These are phyloP conservation scores for Parafenestella ontariensis DNA, from an alignment of 2,329 filamentous ascomycete genomes.

Conservation along the genomic window DNA sequence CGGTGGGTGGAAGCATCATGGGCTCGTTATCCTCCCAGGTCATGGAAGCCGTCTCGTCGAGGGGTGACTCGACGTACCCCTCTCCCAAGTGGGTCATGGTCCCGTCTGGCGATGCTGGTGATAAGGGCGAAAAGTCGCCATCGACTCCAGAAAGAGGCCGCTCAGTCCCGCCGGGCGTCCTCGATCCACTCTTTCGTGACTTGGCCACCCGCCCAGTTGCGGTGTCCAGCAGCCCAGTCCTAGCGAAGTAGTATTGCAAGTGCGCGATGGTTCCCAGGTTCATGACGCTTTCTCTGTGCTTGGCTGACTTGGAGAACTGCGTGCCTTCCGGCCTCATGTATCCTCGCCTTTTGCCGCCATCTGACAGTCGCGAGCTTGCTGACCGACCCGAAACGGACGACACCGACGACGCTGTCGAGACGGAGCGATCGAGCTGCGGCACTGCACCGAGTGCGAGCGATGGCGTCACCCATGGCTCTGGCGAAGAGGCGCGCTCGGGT, in stretches of 20 bases:
- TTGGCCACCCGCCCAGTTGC: constrained; percentile 87
- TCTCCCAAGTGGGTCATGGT: constrained; percentile 41
- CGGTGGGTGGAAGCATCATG: constrained; percentile 92
- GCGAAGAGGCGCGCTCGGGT: constrained; percentile 58
- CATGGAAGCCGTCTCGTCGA: constrained; percentile 58
- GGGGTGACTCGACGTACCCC: constrained; percentile 60
- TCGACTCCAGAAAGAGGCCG: constrained; percentile 34
- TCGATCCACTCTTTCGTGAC: constrained; percentile 60
- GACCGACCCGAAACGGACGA: constrained; percentile 67
- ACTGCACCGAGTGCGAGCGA: constrained; percentile 68
- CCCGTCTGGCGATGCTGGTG: constrained; percentile 30
- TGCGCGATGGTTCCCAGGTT: constrained; percentile 96
- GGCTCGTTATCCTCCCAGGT: constrained; percentile 69
- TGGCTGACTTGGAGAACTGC: constrained; percentile 88
- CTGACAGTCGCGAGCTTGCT: constrained; percentile 63
- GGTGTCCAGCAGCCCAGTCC: constrained; percentile 90
- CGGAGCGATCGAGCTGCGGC: constrained; percentile 66
- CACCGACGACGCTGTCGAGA: constrained; percentile 66
- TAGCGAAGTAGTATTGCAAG: constrained; percentile 96
- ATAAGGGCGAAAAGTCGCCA: constrained; percentile 35
- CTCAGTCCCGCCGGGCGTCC: constrained; percentile 43
- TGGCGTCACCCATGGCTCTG: constrained; percentile 69
- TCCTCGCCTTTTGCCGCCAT: constrained; percentile 69
- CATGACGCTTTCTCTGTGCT: constrained; percentile 91
- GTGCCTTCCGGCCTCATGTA: constrained; percentile 89